Percentiles rank a stretch among this genome's conserved stretches.
Conservation (phyloP, 2,329 filamentous ascomycete genomes). For the Ceratocystis colombiana region DNA sequence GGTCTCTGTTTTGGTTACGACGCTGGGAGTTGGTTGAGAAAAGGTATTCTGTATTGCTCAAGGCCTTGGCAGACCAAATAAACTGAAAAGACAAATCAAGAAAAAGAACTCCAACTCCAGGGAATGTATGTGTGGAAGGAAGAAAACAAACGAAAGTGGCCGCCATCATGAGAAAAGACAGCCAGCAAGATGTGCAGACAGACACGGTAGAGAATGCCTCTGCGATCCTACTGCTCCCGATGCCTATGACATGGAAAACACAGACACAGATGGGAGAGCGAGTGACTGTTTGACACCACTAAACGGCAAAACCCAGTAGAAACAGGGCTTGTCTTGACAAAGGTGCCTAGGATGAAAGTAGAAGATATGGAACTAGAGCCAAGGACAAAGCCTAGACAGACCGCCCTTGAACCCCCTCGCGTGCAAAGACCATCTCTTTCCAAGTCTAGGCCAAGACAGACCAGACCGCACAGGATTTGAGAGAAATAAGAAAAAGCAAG, state of each 20-base stretch:
- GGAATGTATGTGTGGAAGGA: conserved; percentile 19
- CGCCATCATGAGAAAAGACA: not conserved
- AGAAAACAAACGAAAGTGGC: conserved; percentile 19
- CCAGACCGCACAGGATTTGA: not conserved
- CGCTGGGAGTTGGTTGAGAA: not conserved
- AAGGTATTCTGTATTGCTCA: conserved; percentile 21
- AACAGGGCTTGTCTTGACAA: not conserved
- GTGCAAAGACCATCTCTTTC: not conserved
- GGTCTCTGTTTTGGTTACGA: too few species aligned
- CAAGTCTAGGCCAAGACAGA: not conserved
- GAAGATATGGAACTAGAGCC: not conserved
- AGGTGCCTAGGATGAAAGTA: not conserved
- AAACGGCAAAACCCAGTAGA: not conserved
- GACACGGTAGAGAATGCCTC: not conserved
- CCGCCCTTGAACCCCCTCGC: not conserved
- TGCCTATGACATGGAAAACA: not conserved
- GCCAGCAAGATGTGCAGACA: not conserved
- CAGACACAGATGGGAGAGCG: not conserved
- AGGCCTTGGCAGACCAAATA: conserved; percentile 26
- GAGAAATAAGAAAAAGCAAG: not conserved
- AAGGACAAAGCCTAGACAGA: not conserved
- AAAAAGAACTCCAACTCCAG: conserved; percentile 26
- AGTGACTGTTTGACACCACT: not conserved
- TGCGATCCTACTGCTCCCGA: not conserved
- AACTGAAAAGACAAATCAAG: conserved; percentile 19